A percentile compares a stretch with the other conserved stretches of the same genome.
These are phyloP conservation scores for Coemansia sp. DNA, from an alignment of 371 early-diverging fungal species.

Conservation along the genomic window DNA sequence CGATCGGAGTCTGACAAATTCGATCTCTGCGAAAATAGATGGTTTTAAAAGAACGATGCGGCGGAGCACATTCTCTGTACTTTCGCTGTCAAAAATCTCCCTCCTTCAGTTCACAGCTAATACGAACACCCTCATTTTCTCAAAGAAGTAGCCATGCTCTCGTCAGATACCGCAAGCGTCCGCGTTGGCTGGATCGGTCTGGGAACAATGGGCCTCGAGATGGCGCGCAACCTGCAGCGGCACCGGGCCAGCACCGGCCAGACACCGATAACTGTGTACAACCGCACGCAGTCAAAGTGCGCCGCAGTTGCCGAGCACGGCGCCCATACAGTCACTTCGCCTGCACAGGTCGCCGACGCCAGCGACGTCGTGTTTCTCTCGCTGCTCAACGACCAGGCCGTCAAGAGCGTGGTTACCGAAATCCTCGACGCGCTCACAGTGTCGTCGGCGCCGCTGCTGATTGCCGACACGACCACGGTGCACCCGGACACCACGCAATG, in stretches of 20 bases:
- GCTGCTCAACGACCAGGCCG: slow-evolving; percentile 56
- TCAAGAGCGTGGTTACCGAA: slow-evolving; percentile 36
- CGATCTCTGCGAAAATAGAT: too few relatives aligned
- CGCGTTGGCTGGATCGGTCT: slow-evolving; percentile 58
- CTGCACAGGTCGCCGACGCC: slow-evolving; percentile 41
- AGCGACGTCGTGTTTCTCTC: slow-evolving; percentile 58
- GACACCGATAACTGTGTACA: slow-evolving; percentile 52
- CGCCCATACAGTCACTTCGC: slow-evolving; percentile 37
- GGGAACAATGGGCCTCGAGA: slow-evolving; percentile 58
- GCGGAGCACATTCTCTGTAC: too few relatives aligned
- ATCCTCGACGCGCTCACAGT: slow-evolving; percentile 11
- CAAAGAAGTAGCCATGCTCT: too few relatives aligned
- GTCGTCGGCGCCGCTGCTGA: slow-evolving; percentile 14
- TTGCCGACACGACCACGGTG: slow-evolving; percentile 38
- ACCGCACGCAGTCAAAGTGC: slow-evolving; percentile 56
- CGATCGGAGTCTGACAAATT: too few relatives aligned
- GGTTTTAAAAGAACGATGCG: too few relatives aligned
- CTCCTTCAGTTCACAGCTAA: background rate
- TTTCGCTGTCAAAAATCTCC: too few relatives aligned
- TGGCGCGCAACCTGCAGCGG: slow-evolving; percentile 52
- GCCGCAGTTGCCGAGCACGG: slow-evolving; percentile 35
- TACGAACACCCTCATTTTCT: background rate
- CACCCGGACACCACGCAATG: slow-evolving; percentile 18
- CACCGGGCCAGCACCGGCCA: slow-evolving; percentile 24
- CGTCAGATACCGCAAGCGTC: background rate